Evolutionary conservation across 345 rosid species (phyloP), one percentile per base, ranked within the genome.

Genomic region (Salix caprea): DNA sequence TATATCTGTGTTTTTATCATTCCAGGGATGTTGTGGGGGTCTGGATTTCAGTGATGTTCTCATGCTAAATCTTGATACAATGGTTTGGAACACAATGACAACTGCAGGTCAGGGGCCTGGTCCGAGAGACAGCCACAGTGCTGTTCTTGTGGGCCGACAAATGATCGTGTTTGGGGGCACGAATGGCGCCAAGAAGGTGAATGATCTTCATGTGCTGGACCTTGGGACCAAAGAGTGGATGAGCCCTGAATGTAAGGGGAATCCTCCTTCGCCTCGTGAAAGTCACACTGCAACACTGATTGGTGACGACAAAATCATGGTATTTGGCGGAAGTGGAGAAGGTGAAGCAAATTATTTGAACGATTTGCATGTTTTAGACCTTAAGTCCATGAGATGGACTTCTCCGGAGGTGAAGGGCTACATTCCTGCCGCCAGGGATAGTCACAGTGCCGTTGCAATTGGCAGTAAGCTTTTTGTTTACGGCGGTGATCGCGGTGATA

Each of bases 251-350:
- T 84, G 79, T 71, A 67, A 69, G 10, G 97, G 97, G 10, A 70
- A 50, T 40, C 84, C 87, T 3, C 94, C 97, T 0, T 86, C 86
- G 5, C 89, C 94, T 54, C 91, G 94, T 0, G 97, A 91, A 76
- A 88, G 92, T 44, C 97, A 91, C 87, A 84, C 97, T 7, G 94
- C 94, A 21, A 90, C 97, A 0, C 85, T 91, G 16, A 28, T 84
- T 50, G 87, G 82, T 24, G 86, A 80, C 32, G 87, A 80, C 56
- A 87, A 76, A 74, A 73, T 91, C 67, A 84, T 90, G 72, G 71
- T 91, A 36, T 91, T 91, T 39, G 97, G 97, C 46, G 97, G 97
- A 5, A 91, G 94, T 36, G 97, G 97, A 50, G 92, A 91, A 84
- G 92, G 97, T 2, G 89, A 87, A 74, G 91, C 86, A n/a, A 90